Evolutionary conservation across 2,329 filamentous ascomycete genomes (phyloP).

Genomic region (Aschersonia sp.): DNA sequence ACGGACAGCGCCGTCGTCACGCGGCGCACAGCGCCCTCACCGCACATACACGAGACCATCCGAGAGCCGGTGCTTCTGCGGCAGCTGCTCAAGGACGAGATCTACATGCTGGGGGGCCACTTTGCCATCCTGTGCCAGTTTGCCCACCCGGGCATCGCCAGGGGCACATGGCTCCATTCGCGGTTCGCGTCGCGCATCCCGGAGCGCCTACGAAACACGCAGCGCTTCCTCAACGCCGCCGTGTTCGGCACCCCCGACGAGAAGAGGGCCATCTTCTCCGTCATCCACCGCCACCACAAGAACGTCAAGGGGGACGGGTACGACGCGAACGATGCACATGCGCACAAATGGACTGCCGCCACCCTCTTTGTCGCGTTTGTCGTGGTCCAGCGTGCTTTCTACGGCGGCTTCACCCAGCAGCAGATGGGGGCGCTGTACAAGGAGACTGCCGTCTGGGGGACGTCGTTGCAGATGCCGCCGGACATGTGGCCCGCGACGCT

Average conservation of each 20-base stretch:
- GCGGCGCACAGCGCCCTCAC: background rate
- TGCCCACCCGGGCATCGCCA: conserved; percentile 21
- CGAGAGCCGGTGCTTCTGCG: conserved; percentile 8
- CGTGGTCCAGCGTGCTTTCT: conserved; percentile 19
- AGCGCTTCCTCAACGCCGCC: conserved; percentile 24
- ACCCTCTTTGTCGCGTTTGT: conserved; percentile 21
- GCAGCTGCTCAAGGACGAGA: conserved; percentile 6
- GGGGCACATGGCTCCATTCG: conserved; percentile 21
- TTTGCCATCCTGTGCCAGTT: conserved; percentile 23
- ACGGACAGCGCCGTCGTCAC: too few relatives aligned
- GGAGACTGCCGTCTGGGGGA: conserved; percentile 14
- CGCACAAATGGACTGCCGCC: conserved; percentile 25
- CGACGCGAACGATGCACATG: conserved; percentile 18
- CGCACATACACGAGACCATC: conserved; percentile 9
- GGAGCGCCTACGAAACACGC: conserved; percentile 21
- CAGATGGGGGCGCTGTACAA: conserved; percentile 12
- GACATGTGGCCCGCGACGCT: conserved; percentile 20
- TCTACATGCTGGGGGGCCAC: conserved; percentile 9
- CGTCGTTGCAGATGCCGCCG: conserved; percentile 14
- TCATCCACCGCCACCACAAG: conserved; percentile 19
- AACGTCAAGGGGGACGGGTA: conserved; percentile 17
- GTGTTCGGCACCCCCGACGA: conserved; percentile 18
- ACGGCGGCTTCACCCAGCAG: conserved; percentile 14
- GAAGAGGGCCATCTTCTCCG: conserved; percentile 18
- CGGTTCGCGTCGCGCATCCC: conserved; percentile 20